Base-by-base conservation (phyloP, 805 yeast species). In the Candida piceae region DNA sequence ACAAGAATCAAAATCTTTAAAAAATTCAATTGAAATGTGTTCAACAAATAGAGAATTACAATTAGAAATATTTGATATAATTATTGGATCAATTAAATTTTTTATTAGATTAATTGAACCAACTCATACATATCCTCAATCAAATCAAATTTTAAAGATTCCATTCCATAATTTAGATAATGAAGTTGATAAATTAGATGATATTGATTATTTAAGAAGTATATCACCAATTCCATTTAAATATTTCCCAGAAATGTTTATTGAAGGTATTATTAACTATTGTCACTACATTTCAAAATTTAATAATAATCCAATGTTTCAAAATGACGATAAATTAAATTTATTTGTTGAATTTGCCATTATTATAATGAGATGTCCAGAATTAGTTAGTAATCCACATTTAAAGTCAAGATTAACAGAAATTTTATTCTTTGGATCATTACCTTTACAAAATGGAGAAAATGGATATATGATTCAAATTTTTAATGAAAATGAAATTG, bases 311-410 rank as follows among this genome's bases (percentile, higher is more conserved):
- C 84, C 86, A 41, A 56, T 84, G 64, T 62, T 74, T 20, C 59
- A 61, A 26, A 78, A 72, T 45, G 58, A 68, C 33, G 68, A 68
- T 12, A 75, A 82, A 47, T 57, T 82, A 35, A 62, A 66, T 23
- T 62, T 69, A 6, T 74, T 84, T 45, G 75, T 85, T 31, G 88
- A 85, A 45, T 80, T 87, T 57, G 69, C 81, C 1, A 79, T 88
- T 13, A 72, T 80, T 1, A 70, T 89, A 39, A 64, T 93, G 53
- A 76, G 96, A 57, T 84, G 93, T 55, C 89, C 93, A 2, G 93
- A 84, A 55, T 56, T 84, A 25, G 70, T 93, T 34, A 85, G 93
- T 36, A 93, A 93, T 53, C 98, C 98, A 0, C 96, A 93, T 64
- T 70, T 93, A 64, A 90, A 93, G 52, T 80, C 94, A 15, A 76